Evolutionary conservation across 129 eudicot genomes (phyloP).

Genomic region (Pulicaria dysenterica): DNA sequence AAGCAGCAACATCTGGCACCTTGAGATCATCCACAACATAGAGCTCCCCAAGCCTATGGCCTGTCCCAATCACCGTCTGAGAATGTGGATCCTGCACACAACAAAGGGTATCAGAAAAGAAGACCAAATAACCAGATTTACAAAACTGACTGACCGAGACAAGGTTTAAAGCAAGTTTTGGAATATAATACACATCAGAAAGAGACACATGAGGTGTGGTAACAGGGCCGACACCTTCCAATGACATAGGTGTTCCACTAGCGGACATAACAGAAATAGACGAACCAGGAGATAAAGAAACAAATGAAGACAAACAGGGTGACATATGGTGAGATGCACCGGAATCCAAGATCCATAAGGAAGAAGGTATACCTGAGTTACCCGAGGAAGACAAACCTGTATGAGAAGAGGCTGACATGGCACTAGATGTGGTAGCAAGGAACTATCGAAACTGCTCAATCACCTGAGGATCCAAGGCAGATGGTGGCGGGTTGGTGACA

Average conservation of each 20-base stretch:
- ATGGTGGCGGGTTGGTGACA: too few species aligned
- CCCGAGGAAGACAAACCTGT: too few species aligned
- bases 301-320: neutral
- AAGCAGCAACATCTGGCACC: neutral
- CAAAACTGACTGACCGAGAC: neutral
- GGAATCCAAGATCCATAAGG: neutral
- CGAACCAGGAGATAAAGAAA: neutral
- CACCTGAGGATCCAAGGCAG: too few species aligned
- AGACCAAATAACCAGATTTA: neutral
- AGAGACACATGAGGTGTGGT: neutral
- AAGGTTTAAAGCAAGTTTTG: neutral
- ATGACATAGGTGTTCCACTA: constrained; percentile 7
- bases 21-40: neutral
- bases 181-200: neutral
- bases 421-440: too few species aligned
- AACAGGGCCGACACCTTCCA: constrained; percentile 19
- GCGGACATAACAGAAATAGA: neutral
- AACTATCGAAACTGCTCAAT: too few species aligned
- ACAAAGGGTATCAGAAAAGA: neutral
- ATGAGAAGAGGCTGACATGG: too few species aligned
- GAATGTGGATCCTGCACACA: too few species aligned
- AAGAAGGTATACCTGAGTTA: neutral
- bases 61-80: neutral
- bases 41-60: neutral
- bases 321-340: constrained; percentile 20